Conservation (phyloP, 2,329 filamentous ascomycete genomes). For the Paecilomyces variotii region DNA sequence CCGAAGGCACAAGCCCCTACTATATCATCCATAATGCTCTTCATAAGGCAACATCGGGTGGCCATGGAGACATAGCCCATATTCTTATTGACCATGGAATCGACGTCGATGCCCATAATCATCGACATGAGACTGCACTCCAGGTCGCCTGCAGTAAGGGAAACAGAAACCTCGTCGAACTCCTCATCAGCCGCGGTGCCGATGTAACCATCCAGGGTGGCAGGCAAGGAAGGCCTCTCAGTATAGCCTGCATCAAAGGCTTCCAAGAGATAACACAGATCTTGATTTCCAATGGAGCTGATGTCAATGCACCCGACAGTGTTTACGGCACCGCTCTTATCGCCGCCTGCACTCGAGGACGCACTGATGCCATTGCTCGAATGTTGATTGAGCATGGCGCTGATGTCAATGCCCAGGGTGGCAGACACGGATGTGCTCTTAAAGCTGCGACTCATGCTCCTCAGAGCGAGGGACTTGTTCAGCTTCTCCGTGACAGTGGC, state of each 20-base stretch:
- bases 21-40: neutral
- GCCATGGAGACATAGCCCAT: neutral
- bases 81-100: conserved; percentile 4
- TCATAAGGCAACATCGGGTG: neutral
- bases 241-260: neutral
- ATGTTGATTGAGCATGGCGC: neutral
- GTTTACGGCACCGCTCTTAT: neutral
- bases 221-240: conserved; percentile 1
- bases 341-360: neutral
- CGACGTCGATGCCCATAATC: conserved; percentile 7
- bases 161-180: conserved; percentile 5
- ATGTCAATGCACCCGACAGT: neutral
- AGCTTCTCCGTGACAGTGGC: too few relatives aligned
- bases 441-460: too few relatives aligned
- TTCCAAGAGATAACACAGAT: neutral
- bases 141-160: conserved; percentile 4
- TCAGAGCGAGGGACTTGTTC: too few relatives aligned
- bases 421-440: too few relatives aligned
- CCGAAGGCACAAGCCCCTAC: too few relatives aligned
- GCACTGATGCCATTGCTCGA: neutral
- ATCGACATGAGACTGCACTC: conserved; percentile 6
- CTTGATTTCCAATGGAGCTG: neutral
- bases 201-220: conserved; percentile 3
- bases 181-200: conserved; percentile 9
- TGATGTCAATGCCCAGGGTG: neutral